Base-by-base conservation (phyloP, 1,284 basidiomycete genomes). In the Puccinia triticina region DNA sequence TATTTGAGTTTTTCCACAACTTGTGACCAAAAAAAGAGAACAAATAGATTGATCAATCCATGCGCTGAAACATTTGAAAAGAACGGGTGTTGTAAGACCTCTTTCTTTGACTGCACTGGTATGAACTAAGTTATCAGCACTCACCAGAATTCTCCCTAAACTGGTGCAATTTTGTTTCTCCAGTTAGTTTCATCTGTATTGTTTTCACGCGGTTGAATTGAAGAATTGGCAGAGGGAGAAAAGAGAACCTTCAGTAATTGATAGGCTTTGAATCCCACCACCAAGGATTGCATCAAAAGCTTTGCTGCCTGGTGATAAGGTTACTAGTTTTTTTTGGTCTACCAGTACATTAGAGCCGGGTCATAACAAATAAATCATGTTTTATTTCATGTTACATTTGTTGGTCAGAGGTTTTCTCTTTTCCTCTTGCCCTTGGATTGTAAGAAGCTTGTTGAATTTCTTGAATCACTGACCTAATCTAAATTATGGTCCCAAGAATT, bases 261-360 rank as follows among this genome's bases (percentile, higher is more conserved):
- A 82, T 55, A 74, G 79, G 48, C 79, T 82, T 74, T 82, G 79
- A 75, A 82, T 82, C 7, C 79, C 79, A 18, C 79, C 79, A 32
- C 77, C 79, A 74, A 85, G 78, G 66, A 85, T 84, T 55, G 82
- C 91, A 86, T 97, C 95, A 8, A 96, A 94, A 1, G 91, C 90
- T 88, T 96, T 96, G 86, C 94, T 95, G 1, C 95, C 95, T 0
- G 95, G 96, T 84, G 93, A 94, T 84, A 97, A 92, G 46, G 88
- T 85, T 34, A 93, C 88, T 4, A 96, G 93, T 53, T 90, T 90
- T 87, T 92, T 93, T 76, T 95, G 90, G 85, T 92, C 92, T 83
- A 93, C 92, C 84, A 94, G 92, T 29, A 96, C 90, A 86, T 97
- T 94, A n/a, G 94, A 89, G 0, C 93, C 95, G 16, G 94, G 7